A percentile compares a stretch with the other conserved stretches of the same genome.
Evolutionary conservation across 2,329 filamentous ascomycete genomes (phyloP).

Genomic region (Capronia epimyces): DNA sequence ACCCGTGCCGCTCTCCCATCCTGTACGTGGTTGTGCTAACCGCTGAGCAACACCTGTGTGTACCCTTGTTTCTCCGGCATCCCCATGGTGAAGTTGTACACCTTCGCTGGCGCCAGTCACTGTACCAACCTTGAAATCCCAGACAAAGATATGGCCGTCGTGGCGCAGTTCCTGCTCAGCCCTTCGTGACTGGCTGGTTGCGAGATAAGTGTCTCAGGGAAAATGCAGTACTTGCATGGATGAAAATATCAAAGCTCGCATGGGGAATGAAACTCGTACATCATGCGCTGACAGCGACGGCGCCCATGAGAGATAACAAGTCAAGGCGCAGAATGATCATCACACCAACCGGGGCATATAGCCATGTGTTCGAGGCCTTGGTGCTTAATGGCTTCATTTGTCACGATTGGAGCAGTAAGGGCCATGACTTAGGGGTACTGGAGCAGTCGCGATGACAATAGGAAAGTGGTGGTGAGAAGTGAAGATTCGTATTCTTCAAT

Average conservation of each 20-base stretch:
- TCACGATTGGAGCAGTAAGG: neutral
- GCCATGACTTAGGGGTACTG: neutral
- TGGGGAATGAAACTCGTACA: no score
- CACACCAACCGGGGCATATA: no score
- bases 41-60: constrained; percentile 8
- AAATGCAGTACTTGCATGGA: no score
- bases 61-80: constrained; percentile 31
- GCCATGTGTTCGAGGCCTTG: no score
- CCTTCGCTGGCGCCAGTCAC: constrained; percentile 28
- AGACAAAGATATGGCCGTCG: constrained; percentile 34
- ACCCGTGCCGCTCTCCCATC: no score
- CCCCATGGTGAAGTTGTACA: constrained; percentile 40
- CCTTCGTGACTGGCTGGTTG: neutral
- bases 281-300: no score
- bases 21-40: neutral
- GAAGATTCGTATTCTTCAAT: constrained; percentile 5
- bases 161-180: constrained; percentile 33
- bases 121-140: constrained; percentile 38
- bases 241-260: no score
- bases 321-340: no score
- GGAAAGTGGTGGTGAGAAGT: neutral
- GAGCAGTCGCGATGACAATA: neutral
- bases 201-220: no score
- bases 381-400: no score
- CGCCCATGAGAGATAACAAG: no score